Conservation (phyloP, 208 protist genomes). For the Strigomonas oncopelti region DNA sequence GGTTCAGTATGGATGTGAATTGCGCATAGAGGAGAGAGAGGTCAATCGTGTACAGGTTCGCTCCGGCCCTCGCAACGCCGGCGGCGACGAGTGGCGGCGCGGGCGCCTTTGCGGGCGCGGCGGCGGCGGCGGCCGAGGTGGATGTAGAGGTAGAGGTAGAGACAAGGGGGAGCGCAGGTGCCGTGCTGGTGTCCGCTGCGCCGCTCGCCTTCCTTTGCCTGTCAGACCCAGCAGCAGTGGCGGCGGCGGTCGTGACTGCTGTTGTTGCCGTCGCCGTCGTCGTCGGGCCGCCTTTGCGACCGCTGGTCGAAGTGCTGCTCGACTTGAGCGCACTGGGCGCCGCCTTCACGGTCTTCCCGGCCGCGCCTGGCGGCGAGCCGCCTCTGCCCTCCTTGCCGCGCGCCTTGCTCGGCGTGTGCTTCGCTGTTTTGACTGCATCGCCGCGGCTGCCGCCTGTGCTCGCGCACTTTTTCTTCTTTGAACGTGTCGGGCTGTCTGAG, state of each 20-base stretch:
- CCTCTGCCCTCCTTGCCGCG: too few relatives aligned
- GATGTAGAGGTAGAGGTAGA: too few relatives aligned
- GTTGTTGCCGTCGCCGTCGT: too few relatives aligned
- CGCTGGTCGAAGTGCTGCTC: neutral
- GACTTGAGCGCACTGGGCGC: neutral
- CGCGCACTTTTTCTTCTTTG: neutral
- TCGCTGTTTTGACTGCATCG: too few relatives aligned
- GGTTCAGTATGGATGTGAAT: neutral
- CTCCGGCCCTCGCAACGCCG: neutral
- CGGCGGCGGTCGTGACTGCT: neutral
- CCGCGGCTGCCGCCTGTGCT: too few relatives aligned
- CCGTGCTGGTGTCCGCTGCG: too few relatives aligned
- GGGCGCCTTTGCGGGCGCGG: too few relatives aligned
- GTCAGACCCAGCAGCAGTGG: neutral
- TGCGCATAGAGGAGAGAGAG: neutral
- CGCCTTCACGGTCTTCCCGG: conserved; percentile 12
- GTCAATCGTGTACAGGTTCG: neutral
- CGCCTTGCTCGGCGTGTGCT: neutral
- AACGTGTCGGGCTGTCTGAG: neutral
- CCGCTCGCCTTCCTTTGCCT: too few relatives aligned
- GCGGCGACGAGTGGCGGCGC: neutral
- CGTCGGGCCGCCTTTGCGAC: neutral
- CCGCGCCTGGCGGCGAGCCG: too few relatives aligned
- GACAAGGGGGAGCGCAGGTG: too few relatives aligned
- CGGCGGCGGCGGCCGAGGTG: too few relatives aligned